A percentile compares a stretch with the other conserved stretches of the same genome.
phyloP scores from a whole-genome alignment of 2,329 filamentous ascomycete species.

The Hawksworthiomyces lignivorus region DNA sequence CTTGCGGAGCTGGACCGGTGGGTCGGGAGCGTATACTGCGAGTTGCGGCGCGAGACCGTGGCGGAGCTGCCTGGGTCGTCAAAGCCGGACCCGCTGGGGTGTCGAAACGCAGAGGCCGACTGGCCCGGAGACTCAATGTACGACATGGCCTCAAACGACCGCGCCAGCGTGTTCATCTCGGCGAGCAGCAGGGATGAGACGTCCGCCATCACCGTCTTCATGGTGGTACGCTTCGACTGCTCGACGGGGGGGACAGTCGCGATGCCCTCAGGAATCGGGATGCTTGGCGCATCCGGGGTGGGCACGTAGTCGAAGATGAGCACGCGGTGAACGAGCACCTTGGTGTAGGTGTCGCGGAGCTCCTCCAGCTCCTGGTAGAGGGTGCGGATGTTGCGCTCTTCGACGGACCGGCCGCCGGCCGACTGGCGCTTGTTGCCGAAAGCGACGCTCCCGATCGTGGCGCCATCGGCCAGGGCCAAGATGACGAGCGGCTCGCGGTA shows the following conservation, averaged over 20 bases:
- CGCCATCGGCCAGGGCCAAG: slow-evolving; percentile 76
- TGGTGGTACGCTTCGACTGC: slow-evolving; percentile 66
- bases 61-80: slow-evolving; percentile 11
- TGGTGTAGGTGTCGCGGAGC: slow-evolving; percentile 64
- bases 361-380: slow-evolving; percentile 62
- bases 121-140: slow-evolving; percentile 70
- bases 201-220: slow-evolving; percentile 74
- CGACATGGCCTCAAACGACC: slow-evolving; percentile 63
- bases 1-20: slow-evolving; percentile 46
- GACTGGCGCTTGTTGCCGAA: slow-evolving; percentile 47
- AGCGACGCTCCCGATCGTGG: slow-evolving; percentile 51
- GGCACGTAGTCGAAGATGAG: slow-evolving; percentile 68
- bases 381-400: slow-evolving; percentile 50
- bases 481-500: slow-evolving; percentile 79
- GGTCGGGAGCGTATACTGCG: slow-evolving; percentile 41
- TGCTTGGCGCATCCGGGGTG: slow-evolving; percentile 33
- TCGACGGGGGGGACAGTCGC: slow-evolving; percentile 61
- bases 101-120: slow-evolving; percentile 27
- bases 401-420: slow-evolving; percentile 40
- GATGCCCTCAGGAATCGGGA: slow-evolving; percentile 59
- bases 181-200: slow-evolving; percentile 66
- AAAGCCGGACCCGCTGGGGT: slow-evolving; percentile 17
- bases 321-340: slow-evolving; percentile 69
- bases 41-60: slow-evolving; percentile 38
- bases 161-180: slow-evolving; percentile 68